Conservation (phyloP, 805 yeast species). For the Lipomyces yamanashiensis region DNA sequence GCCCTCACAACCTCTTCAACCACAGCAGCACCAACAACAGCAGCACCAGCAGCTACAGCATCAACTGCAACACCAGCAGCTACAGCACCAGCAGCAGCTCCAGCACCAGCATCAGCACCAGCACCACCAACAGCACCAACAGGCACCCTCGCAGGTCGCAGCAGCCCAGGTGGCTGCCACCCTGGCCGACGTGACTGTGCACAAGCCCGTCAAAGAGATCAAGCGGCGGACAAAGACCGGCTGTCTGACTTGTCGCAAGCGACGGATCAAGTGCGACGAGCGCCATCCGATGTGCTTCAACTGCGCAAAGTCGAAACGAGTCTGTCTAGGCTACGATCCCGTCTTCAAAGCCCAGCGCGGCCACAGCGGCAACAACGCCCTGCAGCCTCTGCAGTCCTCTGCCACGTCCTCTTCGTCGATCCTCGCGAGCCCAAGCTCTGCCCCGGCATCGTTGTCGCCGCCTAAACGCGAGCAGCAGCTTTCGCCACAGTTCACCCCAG, state of each 20-base stretch:
- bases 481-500: no score
- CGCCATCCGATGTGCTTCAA: constrained; percentile 64
- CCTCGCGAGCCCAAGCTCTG: not conserved
- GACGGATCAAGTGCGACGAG: constrained; percentile 73
- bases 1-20: not conserved
- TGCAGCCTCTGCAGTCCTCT: not conserved
- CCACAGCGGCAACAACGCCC: constrained; percentile 2
- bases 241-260: constrained; percentile 64
- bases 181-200: constrained; percentile 29
- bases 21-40: constrained; percentile 3
- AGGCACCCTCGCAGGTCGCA: constrained; percentile 18
- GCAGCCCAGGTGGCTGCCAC: constrained; percentile 34
- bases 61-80: constrained; percentile 4
- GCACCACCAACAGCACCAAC: constrained; percentile 3
- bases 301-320: constrained; percentile 39
- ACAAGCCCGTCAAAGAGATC: constrained; percentile 29
- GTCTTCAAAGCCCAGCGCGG: constrained; percentile 27
- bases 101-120: constrained; percentile 7
- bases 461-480: no score
- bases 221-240: constrained; percentile 47
- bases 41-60: constrained; percentile 8
- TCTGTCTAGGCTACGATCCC: constrained; percentile 38
- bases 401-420: not conserved
- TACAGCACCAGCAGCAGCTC: constrained; percentile 2
- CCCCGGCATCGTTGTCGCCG: not conserved